Evolutionary conservation across 2,329 filamentous ascomycete genomes (phyloP).

Genomic region (Lizonia empirigonia): DNA sequence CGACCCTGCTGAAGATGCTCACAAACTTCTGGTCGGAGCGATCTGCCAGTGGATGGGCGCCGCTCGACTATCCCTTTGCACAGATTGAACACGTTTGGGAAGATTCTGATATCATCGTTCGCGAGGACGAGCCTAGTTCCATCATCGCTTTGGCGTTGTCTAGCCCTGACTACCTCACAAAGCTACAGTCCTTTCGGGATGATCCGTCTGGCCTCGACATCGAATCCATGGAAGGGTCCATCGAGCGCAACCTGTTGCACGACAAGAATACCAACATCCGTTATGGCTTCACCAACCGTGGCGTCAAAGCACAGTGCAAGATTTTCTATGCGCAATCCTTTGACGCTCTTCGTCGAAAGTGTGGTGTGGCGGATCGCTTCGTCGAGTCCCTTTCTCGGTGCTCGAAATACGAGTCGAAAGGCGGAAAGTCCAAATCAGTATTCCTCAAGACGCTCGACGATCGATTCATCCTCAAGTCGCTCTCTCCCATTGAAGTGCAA

Average conservation of each 20-base stretch:
- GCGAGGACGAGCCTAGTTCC: constrained; percentile 96
- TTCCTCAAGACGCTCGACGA: constrained; percentile 97
- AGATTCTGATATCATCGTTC: constrained; percentile 94
- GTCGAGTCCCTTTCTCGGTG: constrained; percentile 94
- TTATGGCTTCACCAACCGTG: constrained; percentile 91
- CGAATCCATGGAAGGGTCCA: constrained; percentile 64
- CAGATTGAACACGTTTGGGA: constrained; percentile 92
- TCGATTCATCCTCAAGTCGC: constrained; percentile 87
- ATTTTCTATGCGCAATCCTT: constrained; percentile 99
- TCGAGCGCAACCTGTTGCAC: constrained; percentile 84
- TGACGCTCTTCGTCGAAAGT: constrained; percentile 90
- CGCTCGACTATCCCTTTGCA: constrained; percentile 85
- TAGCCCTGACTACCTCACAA: constrained; percentile 83
- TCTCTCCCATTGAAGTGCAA: constrained; percentile 88
- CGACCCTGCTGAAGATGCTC: constrained; percentile 90
- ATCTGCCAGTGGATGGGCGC: constrained; percentile 91
- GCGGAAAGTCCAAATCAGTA: constrained; percentile 95
- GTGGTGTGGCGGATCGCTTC: constrained; percentile 89
- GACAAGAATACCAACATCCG: constrained; percentile 91
- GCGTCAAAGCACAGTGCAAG: constrained; percentile 96
- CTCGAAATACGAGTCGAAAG: constrained; percentile 97
- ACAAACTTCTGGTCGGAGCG: constrained; percentile 98
- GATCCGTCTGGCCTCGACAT: constrained; percentile 29
- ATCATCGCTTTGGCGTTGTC: constrained; percentile 91
- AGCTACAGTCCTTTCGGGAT: constrained; percentile 70